Evolutionary conservation across 768 basidiomycete species (phyloP).

Genomic region (Serendipita sp.): DNA sequence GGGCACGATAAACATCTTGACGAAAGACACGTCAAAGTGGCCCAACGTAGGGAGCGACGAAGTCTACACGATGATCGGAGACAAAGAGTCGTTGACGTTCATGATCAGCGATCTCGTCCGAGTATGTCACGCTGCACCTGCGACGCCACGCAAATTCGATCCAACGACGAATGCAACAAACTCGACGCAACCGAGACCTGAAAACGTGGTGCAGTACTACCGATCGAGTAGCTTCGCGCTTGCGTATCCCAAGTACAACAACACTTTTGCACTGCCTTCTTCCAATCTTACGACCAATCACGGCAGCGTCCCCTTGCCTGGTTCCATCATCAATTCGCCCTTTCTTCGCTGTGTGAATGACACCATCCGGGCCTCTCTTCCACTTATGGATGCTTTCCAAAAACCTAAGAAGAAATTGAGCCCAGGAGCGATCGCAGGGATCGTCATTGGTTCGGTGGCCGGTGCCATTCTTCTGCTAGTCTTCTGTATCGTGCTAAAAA

Average conservation of each 20-base stretch:
- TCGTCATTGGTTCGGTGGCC: background rate
- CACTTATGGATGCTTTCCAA: background rate
- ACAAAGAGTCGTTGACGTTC: background rate
- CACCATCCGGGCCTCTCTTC: background rate
- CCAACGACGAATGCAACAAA: background rate
- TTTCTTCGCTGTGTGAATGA: background rate
- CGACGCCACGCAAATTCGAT: background rate
- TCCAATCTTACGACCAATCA: background rate
- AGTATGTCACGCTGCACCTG: background rate
- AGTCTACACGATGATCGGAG: slow-evolving; percentile 3
- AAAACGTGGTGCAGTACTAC: slow-evolving; percentile 10
- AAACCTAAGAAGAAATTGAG: background rate
- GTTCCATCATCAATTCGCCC: background rate
- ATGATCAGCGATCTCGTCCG: slow-evolving; percentile 6
- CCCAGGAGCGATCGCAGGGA: background rate
- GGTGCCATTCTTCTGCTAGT: background rate
- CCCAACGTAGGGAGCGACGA: background rate
- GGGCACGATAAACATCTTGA: background rate
- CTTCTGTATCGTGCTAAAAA: background rate
- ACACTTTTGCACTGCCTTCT: background rate
- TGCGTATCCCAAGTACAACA: slow-evolving; percentile 9
- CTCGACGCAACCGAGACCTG: background rate
- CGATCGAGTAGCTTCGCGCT: slow-evolving; percentile 8
- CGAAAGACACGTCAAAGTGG: background rate
- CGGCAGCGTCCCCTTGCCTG: background rate